Percentiles rank a stretch among this genome's conserved stretches.
phyloP scores from a whole-genome alignment of 768 basidiomycete genomes.

The Fistulinella prunicolor region DNA sequence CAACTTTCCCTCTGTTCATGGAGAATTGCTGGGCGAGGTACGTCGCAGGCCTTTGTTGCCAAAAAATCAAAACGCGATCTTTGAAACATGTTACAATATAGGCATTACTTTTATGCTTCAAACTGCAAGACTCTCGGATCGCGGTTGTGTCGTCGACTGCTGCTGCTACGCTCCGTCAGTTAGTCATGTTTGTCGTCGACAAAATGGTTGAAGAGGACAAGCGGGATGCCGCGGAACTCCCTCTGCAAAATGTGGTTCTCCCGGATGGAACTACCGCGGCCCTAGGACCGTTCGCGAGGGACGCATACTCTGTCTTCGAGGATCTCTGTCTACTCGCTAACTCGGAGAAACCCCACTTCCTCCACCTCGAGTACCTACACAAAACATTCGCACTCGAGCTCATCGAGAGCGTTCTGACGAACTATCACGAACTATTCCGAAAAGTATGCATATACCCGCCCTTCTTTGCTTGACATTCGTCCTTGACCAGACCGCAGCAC shows the following conservation, averaged over 20 bases:
- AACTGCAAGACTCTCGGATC: conserved; percentile 90
- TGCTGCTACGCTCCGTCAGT: conserved; percentile 90
- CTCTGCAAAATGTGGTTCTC: conserved; percentile 45
- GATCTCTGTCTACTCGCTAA: conserved; percentile 90
- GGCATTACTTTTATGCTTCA: conserved; percentile 94
- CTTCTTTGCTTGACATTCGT: background rate
- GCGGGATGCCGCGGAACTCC: conserved; percentile 27
- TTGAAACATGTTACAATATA: conserved; percentile 29
- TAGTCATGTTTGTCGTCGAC: conserved; percentile 98
- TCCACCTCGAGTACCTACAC: conserved; percentile 78
- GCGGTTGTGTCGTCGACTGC: conserved; percentile 97
- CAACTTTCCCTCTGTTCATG: conserved; percentile 81
- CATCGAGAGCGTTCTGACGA: conserved; percentile 93
- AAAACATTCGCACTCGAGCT: conserved; percentile 97
- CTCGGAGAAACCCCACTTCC: conserved; percentile 73
- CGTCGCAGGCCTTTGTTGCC: conserved; percentile 25
- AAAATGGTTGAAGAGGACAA: conserved; percentile 83
- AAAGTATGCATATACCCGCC: conserved; percentile 46
- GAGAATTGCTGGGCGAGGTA: conserved; percentile 77
- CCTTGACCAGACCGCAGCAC: conserved; percentile 49
- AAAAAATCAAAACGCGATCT: background rate
- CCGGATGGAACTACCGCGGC: conserved; percentile 65
- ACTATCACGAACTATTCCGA: conserved; percentile 83
- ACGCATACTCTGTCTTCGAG: conserved; percentile 87
- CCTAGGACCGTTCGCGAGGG: conserved; percentile 73